Percentiles rank a stretch among this genome's conserved stretches.
Conservation (phyloP, 2,329 filamentous ascomycete species). For the Trichoderma sp. region DNA sequence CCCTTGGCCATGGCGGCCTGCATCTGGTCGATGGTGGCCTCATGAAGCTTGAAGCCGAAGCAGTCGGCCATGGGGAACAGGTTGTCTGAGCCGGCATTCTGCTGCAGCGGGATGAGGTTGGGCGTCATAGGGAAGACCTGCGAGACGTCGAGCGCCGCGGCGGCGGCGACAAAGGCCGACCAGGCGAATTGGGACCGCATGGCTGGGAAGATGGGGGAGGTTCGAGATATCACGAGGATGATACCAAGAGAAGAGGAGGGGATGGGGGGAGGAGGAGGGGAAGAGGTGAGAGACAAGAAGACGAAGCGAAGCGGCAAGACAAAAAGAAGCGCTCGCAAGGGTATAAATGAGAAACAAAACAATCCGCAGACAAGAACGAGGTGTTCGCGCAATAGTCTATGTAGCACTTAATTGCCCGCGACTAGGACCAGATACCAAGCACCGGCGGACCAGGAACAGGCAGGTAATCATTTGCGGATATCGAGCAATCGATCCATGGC, state of each 20-base stretch:
- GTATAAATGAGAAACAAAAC: slow-evolving; percentile 15
- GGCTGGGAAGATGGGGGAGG: background rate
- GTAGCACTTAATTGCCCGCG: too few relatives aligned
- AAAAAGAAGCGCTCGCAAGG: background rate
- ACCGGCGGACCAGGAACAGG: background rate
- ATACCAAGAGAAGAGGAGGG: background rate
- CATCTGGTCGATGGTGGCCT: slow-evolving; percentile 70
- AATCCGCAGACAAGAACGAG: background rate
- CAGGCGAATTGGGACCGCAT: slow-evolving; percentile 34
- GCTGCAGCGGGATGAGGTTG: slow-evolving; percentile 41
- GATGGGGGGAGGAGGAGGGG: background rate
- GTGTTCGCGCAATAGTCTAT: background rate
- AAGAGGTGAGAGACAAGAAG: background rate
- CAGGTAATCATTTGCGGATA: background rate
- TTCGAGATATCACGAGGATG: slow-evolving; percentile 2
- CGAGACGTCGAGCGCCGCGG: slow-evolving; percentile 15
- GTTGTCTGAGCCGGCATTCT: slow-evolving; percentile 42
- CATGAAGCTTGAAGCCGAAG: slow-evolving; percentile 62
- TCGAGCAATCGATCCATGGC: background rate
- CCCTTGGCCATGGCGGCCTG: slow-evolving; percentile 60
- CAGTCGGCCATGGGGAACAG: slow-evolving; percentile 67
- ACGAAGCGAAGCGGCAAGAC: background rate
- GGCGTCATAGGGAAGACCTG: slow-evolving; percentile 31
- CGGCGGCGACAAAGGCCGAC: slow-evolving; percentile 32
- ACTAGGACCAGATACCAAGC: too few relatives aligned